A percentile compares a stretch with the other conserved stretches of the same genome.
phyloP scores from a whole-genome alignment of 257 asterid genomes.

The Ilex aquifolium region DNA sequence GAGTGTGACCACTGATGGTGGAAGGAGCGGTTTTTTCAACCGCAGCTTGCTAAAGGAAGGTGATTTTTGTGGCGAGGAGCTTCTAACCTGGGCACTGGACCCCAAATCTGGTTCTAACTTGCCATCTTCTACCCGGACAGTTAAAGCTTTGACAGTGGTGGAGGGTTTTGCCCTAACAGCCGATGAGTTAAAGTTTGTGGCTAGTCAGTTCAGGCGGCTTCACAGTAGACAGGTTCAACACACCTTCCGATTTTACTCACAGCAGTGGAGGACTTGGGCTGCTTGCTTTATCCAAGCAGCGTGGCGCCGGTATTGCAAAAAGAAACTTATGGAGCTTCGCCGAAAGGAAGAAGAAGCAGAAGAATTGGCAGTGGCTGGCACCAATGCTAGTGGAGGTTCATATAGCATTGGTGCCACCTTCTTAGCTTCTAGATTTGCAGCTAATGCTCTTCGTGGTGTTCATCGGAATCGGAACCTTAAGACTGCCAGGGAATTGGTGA shows the following conservation, averaged over 20 bases:
- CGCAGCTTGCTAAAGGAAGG: slow-evolving; percentile 82
- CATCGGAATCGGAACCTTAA: slow-evolving; percentile 86
- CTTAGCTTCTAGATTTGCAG: slow-evolving; percentile 76
- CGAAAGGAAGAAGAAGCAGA: slow-evolving; percentile 77
- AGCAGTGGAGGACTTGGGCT: slow-evolving; percentile 99
- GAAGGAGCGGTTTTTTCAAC: slow-evolving; percentile 95
- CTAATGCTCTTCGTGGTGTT: slow-evolving; percentile 81
- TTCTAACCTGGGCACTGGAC: slow-evolving; percentile 94
- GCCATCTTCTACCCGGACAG: slow-evolving; percentile 93
- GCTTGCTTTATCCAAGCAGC: slow-evolving; percentile 97
- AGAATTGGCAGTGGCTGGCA: slow-evolving; percentile 33
- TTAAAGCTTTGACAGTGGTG: slow-evolving; percentile 74
- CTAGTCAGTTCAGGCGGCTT: slow-evolving; percentile 91
- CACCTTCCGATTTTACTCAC: slow-evolving; percentile 97
- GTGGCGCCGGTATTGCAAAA: slow-evolving; percentile 79
- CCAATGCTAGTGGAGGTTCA: slow-evolving; percentile 39
- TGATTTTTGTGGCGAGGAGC: slow-evolving; percentile 97
- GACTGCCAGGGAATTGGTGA: slow-evolving; percentile 75
- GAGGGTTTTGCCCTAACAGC: slow-evolving; percentile 92
- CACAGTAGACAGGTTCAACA: slow-evolving; percentile 99
- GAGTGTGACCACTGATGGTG: slow-evolving; percentile 98
- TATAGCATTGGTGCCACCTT: slow-evolving; percentile 83
- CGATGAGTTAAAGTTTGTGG: slow-evolving; percentile 84
- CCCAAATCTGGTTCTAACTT: slow-evolving; percentile 86
- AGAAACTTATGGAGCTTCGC: slow-evolving; percentile 64